Conservation (phyloP, 352 stramenopile genomes). For the Phytophthora sojae region DNA sequence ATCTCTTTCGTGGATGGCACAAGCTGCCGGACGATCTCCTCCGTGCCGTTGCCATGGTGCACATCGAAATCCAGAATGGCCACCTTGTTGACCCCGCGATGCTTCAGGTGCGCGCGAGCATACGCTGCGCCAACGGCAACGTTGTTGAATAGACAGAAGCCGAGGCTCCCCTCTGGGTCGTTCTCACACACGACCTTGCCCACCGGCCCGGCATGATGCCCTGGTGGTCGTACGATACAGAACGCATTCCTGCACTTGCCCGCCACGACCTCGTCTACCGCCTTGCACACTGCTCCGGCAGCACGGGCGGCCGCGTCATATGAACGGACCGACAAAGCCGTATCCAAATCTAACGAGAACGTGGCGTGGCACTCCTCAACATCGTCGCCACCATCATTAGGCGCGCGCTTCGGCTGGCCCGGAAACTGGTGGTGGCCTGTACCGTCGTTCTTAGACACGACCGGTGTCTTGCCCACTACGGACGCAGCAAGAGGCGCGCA, state of each 20-base stretch:
- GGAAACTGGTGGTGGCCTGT: constrained; percentile 14
- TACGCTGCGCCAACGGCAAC: constrained; percentile 97
- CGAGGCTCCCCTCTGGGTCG: constrained; percentile 88
- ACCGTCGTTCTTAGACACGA: constrained; percentile 20
- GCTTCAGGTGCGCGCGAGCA: constrained; percentile 93
- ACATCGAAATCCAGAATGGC: constrained; percentile 99
- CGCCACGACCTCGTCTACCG: constrained; percentile 85
- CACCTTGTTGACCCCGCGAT: constrained; percentile 92
- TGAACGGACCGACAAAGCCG: constrained; percentile 78
- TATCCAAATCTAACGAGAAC: constrained; percentile 77
- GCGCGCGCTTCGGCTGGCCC: constrained; percentile 1
- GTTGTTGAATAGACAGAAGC: constrained; percentile 99
- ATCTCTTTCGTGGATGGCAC: constrained; percentile 87
- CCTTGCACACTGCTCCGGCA: constrained; percentile 85
- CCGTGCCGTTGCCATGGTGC: constrained; percentile 98
- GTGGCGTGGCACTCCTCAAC: constrained; percentile 50
- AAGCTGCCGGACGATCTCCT: constrained; percentile 95
- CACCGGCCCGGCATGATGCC: constrained; percentile 96
- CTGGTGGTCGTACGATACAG: constrained; percentile 95
- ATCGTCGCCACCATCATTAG: constrained; percentile 23
- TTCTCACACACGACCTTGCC: constrained; percentile 95
- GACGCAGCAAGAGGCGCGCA: constrained; percentile 50
- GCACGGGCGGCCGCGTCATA: constrained; percentile 81
- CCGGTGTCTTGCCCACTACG: constrained; percentile 23
- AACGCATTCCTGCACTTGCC: constrained; percentile 96